Conservation (phyloP, 2,329 filamentous ascomycete genomes). For the Pezizomycotina sp. region DNA sequence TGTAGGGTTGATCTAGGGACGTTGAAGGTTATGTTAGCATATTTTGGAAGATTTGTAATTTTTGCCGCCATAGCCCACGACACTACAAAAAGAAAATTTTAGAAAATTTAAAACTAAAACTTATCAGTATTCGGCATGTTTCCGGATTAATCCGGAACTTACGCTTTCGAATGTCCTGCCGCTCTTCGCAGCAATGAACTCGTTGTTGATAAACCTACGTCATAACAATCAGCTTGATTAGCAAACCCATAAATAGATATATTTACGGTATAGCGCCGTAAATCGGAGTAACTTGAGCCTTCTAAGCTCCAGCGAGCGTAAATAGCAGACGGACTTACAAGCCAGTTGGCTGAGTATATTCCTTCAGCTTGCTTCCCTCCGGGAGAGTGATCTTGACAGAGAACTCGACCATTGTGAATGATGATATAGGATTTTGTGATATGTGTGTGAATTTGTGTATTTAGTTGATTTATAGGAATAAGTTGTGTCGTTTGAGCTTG, state of each 20-base stretch:
- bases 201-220: slow-evolving; percentile 73
- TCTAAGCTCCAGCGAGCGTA: too few relatives aligned
- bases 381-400: slow-evolving; percentile 27
- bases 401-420: slow-evolving; percentile 12
- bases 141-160: slow-evolving; percentile 5
- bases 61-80: too few relatives aligned
- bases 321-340: slow-evolving; percentile 14
- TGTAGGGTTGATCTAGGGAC: slow-evolving; percentile 76
- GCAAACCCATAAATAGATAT: too few relatives aligned
- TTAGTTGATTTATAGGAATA: not conserved
- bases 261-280: too few relatives aligned
- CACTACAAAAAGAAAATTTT: too few relatives aligned
- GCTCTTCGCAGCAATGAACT: slow-evolving; percentile 68
- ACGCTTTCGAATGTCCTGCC: slow-evolving; percentile 74
- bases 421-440: slow-evolving; percentile 5
- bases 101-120: too few relatives aligned
- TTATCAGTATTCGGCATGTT: too few relatives aligned
- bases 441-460: slow-evolving; percentile 1
- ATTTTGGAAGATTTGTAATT: too few relatives aligned
- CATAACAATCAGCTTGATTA: slow-evolving; percentile 11
- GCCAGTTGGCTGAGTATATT: slow-evolving; percentile 36
- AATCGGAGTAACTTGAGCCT: too few relatives aligned
- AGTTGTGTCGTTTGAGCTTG: too few relatives aligned
- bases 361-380: too few relatives aligned
- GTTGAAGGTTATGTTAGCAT: too few relatives aligned